Base-by-base conservation (phyloP, 2,329 filamentous ascomycete species). In the Cercospora brassicicola region DNA sequence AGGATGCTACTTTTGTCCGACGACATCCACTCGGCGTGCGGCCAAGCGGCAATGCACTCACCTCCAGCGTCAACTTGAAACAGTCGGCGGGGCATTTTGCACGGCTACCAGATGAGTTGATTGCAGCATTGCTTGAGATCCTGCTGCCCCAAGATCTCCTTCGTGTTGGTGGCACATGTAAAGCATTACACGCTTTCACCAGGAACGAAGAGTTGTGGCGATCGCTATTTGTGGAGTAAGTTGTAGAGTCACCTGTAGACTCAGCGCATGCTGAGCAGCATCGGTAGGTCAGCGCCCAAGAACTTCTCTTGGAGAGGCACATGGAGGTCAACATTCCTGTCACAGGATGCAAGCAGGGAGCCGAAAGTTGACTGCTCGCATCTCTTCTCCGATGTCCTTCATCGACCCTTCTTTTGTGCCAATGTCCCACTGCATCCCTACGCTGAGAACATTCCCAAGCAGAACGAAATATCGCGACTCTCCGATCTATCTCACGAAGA, bases 181-280 rank as follows among this genome's bases (percentile, higher is more conserved):
- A 89, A 78, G 93, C 92, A 63, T 81, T 98, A 15, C 94, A 93
- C 83, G 94, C 93, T 1, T 96, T 94, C 77, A 91, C 90, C 64
- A 85, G 90, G 60, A 88, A 88, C 59, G 94, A 97, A 71, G 94
- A 98, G 75, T 79, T 97, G 39, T 98, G 94, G 94, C 94, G 95
- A 79, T 80, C 89, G 18, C 80, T 97, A 20, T 96, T 94, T 75
- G 85, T 96, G 71, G 87, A 88, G 93, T 97, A 89, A 88, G 92
- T 89, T 23, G 45, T 56, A 56, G 62, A 64, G 62, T 64, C 62
- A 64, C 56, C 15, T n/a, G 23, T 39, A 39, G 31, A 64, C 48
- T 64, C 62, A 57, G 62, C 62, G 55, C 30, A 68, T 70, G 76
- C 76, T 78, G 74, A 77, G 75, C 69, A 67, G 33, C 26, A 30